Percentiles rank a stretch among this genome's conserved stretches.
Evolutionary conservation across 208 protist genomes (phyloP).

Genomic region (Acanthamoeba royreba): DNA sequence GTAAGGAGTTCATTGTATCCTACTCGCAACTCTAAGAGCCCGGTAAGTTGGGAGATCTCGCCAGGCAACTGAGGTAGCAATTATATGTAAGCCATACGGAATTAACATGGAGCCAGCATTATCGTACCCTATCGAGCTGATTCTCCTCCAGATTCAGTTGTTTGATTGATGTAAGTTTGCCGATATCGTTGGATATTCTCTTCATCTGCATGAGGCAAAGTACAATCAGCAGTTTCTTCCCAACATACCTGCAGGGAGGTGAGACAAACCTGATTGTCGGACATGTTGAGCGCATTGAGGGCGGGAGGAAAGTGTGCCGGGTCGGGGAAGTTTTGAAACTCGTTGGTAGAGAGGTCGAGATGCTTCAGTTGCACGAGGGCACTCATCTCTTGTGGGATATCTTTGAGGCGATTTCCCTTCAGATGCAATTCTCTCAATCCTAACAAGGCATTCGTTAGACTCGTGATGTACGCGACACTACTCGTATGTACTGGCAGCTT

Average conservation of each 20-base stretch:
- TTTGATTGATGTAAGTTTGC: neutral
- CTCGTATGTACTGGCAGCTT: neutral
- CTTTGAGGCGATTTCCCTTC: neutral
- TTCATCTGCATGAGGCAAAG: neutral
- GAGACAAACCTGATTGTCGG: neutral
- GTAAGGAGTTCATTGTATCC: neutral
- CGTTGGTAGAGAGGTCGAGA: constrained; percentile 15
- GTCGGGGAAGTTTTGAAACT: neutral
- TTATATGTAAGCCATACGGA: neutral
- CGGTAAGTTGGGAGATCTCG: neutral
- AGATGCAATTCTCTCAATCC: neutral
- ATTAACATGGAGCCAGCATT: neutral
- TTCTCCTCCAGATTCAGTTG: constrained; percentile 39
- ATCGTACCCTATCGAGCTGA: neutral
- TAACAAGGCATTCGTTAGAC: neutral
- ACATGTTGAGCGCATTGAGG: constrained; percentile 11
- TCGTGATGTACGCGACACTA: neutral
- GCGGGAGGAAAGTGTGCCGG: neutral
- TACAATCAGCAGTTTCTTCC: neutral
- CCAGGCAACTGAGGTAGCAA: neutral
- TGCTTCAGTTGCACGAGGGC: neutral
- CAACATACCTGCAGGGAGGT: neutral
- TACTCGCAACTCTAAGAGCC: neutral
- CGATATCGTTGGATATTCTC: neutral
- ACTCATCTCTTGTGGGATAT: neutral